Conservation (phyloP, 2,329 filamentous ascomycete genomes). For the Colletotrichum coccodes region DNA sequence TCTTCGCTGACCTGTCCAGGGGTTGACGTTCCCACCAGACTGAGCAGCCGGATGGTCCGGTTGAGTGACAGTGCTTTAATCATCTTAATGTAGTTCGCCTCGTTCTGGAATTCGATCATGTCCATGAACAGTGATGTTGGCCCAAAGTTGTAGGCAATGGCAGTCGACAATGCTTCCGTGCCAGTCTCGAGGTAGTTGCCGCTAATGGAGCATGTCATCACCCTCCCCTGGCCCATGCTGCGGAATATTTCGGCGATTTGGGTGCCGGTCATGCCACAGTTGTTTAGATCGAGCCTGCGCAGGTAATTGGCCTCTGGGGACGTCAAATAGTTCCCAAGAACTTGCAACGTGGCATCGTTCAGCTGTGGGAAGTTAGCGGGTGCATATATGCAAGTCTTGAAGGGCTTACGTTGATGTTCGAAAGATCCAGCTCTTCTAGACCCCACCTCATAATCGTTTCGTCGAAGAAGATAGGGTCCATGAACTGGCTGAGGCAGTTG, state of each 20-base stretch:
- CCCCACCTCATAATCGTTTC: slow-evolving; percentile 53
- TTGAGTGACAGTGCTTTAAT: slow-evolving; percentile 61
- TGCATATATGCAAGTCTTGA: slow-evolving; percentile 18
- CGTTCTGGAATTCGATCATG: slow-evolving; percentile 66
- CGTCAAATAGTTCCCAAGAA: slow-evolving; percentile 58
- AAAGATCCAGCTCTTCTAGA: slow-evolving; percentile 65
- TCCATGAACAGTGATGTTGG: slow-evolving; percentile 63
- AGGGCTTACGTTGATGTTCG: slow-evolving; percentile 59
- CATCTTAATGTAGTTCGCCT: slow-evolving; percentile 61
- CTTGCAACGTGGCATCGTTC: slow-evolving; percentile 59
- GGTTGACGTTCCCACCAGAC: slow-evolving; percentile 63
- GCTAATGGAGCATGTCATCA: slow-evolving; percentile 59
- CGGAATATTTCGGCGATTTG: slow-evolving; percentile 62
- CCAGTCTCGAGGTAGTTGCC: slow-evolving; percentile 64
- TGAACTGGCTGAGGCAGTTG: slow-evolving; percentile 57
- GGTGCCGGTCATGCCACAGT: slow-evolving; percentile 61
- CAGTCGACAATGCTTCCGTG: slow-evolving; percentile 59
- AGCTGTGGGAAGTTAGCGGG: slow-evolving; percentile 45
- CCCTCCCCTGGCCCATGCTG: slow-evolving; percentile 58
- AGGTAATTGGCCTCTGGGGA: slow-evolving; percentile 51
- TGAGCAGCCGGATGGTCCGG: slow-evolving; percentile 61
- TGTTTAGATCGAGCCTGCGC: slow-evolving; percentile 58
- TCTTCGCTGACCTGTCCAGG: slow-evolving; percentile 56
- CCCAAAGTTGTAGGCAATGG: slow-evolving; percentile 57
- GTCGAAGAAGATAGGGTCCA: slow-evolving; percentile 57